Evolutionary conservation across 1,139 yeast species (phyloP).

Genomic region (Zygosaccharomyces sapae): DNA sequence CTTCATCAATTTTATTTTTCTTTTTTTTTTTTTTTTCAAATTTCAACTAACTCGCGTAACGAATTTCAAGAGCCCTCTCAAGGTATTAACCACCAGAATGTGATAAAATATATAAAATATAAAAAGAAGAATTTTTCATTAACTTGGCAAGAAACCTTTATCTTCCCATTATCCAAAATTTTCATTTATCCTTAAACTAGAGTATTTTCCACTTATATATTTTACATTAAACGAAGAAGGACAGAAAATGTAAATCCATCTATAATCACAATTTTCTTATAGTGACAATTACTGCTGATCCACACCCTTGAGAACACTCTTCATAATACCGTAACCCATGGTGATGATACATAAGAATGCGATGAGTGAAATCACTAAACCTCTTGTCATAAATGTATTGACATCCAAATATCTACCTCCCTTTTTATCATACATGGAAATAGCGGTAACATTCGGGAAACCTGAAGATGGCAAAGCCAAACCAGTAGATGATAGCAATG

Average conservation of each 20-base stretch:
- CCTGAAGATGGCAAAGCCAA: slow-evolving; percentile 78
- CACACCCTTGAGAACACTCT: slow-evolving; percentile 31
- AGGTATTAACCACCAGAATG: no score
- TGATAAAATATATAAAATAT: neutral
- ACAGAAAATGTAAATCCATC: neutral
- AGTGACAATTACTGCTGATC: neutral
- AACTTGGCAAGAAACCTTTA: no score
- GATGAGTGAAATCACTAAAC: slow-evolving; percentile 61
- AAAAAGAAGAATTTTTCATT: neutral
- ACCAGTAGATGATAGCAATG: slow-evolving; percentile 66
- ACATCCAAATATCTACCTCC: slow-evolving; percentile 64
- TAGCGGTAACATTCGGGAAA: slow-evolving; percentile 74
- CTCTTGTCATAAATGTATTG: slow-evolving; percentile 61
- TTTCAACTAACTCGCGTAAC: slow-evolving; percentile 2
- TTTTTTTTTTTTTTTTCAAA: neutral
- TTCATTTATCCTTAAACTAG: no score
- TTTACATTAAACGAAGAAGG: neutral
- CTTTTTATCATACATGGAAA: slow-evolving; percentile 67
- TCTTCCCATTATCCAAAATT: no score
- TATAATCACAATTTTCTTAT: neutral
- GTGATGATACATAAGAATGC: slow-evolving; percentile 56
- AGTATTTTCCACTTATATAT: no score
- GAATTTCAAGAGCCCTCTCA: neutral
- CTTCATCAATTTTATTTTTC: neutral
- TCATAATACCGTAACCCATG: slow-evolving; percentile 66